These are phyloP conservation scores for Ampelocalamus luodianensis DNA, from an alignment of 176 grass and related monocot genomes.

Conservation along the genomic window DNA sequence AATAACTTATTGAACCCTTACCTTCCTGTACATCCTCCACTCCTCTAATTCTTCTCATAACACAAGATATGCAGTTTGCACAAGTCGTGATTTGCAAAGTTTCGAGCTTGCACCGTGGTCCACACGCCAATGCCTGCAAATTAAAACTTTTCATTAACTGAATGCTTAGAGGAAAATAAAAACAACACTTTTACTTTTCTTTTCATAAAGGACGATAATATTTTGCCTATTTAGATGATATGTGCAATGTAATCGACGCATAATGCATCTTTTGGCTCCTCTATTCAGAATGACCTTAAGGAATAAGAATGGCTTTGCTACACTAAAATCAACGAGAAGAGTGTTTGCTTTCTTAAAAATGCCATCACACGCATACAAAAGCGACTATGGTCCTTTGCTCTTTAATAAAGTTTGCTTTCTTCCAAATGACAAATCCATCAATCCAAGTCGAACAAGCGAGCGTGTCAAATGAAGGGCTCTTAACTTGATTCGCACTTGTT, in stretches of 20 bases:
- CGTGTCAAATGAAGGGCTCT: background rate
- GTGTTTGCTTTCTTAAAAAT: conserved; percentile 39
- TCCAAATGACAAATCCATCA: conserved; percentile 23
- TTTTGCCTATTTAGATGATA: background rate
- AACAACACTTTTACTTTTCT: background rate
- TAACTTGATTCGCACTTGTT: background rate
- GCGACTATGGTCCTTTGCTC: conserved; percentile 30
- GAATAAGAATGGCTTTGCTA: background rate
- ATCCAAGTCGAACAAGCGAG: conserved; percentile 11
- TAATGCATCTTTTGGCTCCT: background rate
- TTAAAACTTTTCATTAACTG: background rate
- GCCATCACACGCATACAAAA: conserved; percentile 33
- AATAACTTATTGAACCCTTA: conserved; percentile 30
- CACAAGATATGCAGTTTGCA: conserved; percentile 89
- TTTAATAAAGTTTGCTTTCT: conserved; percentile 42
- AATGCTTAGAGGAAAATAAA: background rate
- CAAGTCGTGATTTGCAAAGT: conserved; percentile 98
- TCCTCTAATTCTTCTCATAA: conserved; percentile 94
- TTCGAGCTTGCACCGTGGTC: conserved; percentile 89
- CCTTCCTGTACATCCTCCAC: conserved; percentile 91
- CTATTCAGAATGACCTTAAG: background rate
- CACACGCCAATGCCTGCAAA: conserved; percentile 85
- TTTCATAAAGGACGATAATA: background rate
- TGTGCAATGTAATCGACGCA: conserved; percentile 9
- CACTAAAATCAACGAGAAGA: conserved; percentile 13